A percentile compares a stretch with the other conserved stretches of the same genome.
These are phyloP conservation scores for Cutaneotrichosporon curvatum DNA, from an alignment of 1,284 basidiomycete genomes.

Conservation along the genomic window DNA sequence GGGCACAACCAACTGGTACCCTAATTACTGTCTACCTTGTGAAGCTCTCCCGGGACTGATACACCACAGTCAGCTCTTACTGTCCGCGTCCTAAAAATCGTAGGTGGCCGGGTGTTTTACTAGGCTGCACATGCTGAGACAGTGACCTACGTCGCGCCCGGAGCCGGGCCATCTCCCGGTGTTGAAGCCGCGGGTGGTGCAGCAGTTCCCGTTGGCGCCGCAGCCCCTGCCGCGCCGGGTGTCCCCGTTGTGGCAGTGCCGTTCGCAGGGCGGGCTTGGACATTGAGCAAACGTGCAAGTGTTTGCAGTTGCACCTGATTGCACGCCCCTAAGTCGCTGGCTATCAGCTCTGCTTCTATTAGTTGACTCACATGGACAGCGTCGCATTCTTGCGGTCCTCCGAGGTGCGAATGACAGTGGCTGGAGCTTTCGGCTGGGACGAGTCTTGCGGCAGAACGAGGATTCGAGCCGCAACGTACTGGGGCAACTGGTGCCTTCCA, in stretches of 20 bases:
- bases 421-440: constrained; percentile 23
- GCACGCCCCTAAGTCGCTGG: constrained; percentile 23
- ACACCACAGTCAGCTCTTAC: no score
- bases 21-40: no score
- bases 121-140: no score
- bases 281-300: constrained; percentile 31
- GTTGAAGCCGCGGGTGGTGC: neutral
- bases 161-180: no score
- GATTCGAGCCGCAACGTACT: constrained; percentile 11
- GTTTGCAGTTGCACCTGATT: constrained; percentile 26
- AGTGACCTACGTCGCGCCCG: no score
- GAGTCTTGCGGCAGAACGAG: constrained; percentile 20
- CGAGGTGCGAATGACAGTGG: constrained; percentile 23
- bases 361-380: constrained; percentile 31
- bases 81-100: no score
- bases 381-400: constrained; percentile 34
- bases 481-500: constrained; percentile 1
- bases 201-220: neutral
- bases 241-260: neutral
- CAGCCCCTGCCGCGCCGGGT: no score
- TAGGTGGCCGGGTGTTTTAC: no score
- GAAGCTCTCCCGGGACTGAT: no score
- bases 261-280: constrained; percentile 16
- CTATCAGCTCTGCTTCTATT: neutral
- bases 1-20: no score